These are phyloP conservation scores for Pythium rhizo-oryzae DNA, from an alignment of 352 stramenopile species.

Conservation along the genomic window DNA sequence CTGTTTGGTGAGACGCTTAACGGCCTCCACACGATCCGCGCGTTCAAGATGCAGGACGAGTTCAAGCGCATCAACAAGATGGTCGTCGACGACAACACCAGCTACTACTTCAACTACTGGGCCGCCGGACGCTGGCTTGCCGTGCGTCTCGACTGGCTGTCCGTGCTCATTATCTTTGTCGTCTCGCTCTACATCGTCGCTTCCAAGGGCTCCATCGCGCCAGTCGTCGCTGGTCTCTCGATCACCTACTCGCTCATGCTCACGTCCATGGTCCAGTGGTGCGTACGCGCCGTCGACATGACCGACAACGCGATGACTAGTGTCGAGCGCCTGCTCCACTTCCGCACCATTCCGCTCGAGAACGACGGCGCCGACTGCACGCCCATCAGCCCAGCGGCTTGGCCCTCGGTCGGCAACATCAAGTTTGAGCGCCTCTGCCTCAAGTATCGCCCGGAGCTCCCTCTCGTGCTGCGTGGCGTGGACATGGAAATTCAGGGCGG, in stretches of 20 bases:
- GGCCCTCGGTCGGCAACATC: constrained; percentile 35
- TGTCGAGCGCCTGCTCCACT: constrained; percentile 63
- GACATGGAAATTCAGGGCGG: constrained; percentile 38
- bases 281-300: constrained; percentile 87
- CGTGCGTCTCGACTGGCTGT: constrained; percentile 85
- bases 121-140: constrained; percentile 89
- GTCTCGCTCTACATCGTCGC: constrained; percentile 88
- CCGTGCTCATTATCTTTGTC: constrained; percentile 85
- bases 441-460: constrained; percentile 49
- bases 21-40: constrained; percentile 93
- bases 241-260: constrained; percentile 90
- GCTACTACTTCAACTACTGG: constrained; percentile 49
- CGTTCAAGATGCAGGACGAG: constrained; percentile 46
- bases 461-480: constrained; percentile 34
- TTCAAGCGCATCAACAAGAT: constrained; percentile 40
- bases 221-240: constrained; percentile 75
- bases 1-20: constrained; percentile 92
- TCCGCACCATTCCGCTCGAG: constrained; percentile 85
- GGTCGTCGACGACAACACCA: constrained; percentile 44
- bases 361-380: constrained; percentile 39
- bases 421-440: constrained; percentile 44
- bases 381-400: constrained; percentile 75
- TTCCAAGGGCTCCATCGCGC: constrained; percentile 43
- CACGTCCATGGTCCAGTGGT: constrained; percentile 91
- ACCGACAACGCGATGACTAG: constrained; percentile 91